Base-by-base conservation (phyloP, 805 yeast species). In the Cyberlindnera mycetangii region DNA sequence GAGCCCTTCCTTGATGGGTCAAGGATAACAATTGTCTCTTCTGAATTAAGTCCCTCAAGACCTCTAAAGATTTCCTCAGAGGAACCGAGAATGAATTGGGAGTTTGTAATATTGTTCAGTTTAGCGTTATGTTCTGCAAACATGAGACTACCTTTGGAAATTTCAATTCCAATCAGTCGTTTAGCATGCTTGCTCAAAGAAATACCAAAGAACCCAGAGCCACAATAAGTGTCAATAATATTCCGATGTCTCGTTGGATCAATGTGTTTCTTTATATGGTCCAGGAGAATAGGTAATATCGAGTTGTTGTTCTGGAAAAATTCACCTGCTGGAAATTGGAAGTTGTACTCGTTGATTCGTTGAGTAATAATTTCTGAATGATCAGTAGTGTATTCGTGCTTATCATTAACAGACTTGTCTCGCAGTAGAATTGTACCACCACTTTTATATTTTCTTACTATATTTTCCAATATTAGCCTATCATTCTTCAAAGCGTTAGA, bases 1-100 rank as follows among this genome's bases (percentile, higher is more conserved):
- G 98, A 90, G 1, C 99, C 99, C 65, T 92, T 93, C 60, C 99
- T 79, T 31, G 99, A 96, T 2, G 99, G 99, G 62, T 92, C 99
- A 55, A 93, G 72, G 37, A 92, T 87, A 30, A 93, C 90, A 6
- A 95, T 78, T 0, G 98, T 92, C 58, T 75, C 76, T n/a, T 78
- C 70, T 5, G 95, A 93, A 2, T 30, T 51, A 6, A 56, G 64
- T 3, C 83, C 75, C 1, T 18, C 52, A 14, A 58, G 61, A 4
- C 85, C 78, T 44, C 76, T 84, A 64, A 92, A 92, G 39, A 92
- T 81, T 61, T 81, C 78, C 61, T 92, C 97, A 2, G 98, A 97
- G 56, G 89, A 86, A 18, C 98, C 99, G 8, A 81, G 84, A 16
- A 89, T 77, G 59, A 90, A 92, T 37, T 72, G 74, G 48, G 96